A percentile compares a stretch with the other conserved stretches of the same genome.
These are phyloP conservation scores for Apiotrichum domesticum DNA, from an alignment of 1,284 basidiomycete species.

Conservation along the genomic window DNA sequence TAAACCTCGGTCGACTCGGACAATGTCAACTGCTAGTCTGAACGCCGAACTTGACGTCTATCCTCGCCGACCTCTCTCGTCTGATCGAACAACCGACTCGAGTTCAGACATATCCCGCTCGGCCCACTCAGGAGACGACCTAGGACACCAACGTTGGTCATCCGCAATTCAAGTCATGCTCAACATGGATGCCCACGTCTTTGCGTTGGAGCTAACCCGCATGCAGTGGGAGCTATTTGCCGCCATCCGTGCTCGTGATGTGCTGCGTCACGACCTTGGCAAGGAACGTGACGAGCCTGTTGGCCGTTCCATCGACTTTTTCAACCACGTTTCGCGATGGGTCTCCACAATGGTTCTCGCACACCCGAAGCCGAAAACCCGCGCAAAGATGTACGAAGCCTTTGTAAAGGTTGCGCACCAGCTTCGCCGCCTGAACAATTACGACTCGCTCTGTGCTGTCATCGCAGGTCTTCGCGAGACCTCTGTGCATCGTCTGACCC, in stretches of 20 bases:
- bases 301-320: conserved; percentile 38
- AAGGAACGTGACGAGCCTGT: conserved; percentile 41
- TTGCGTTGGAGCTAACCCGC: conserved; percentile 44
- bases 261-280: conserved; percentile 44
- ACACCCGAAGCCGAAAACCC: conserved; percentile 40
- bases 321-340: conserved; percentile 46
- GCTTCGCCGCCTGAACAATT: conserved; percentile 46
- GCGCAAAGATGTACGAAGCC: conserved; percentile 42
- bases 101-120: conserved; percentile 11
- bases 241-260: conserved; percentile 40
- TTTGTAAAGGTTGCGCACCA: conserved; percentile 42
- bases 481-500: conserved; percentile 37
- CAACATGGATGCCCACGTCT: conserved; percentile 27
- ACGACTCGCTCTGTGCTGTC: conserved; percentile 43
- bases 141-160: conserved; percentile 12
- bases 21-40: conserved; percentile 18
- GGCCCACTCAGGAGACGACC: conserved; percentile 6
- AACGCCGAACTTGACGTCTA: conserved; percentile 6
- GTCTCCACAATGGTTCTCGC: conserved; percentile 45
- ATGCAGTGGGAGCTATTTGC: conserved; percentile 44
- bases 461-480: conserved; percentile 43
- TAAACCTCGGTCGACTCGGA: conserved; percentile 5
- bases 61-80: neutral
- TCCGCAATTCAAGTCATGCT: conserved; percentile 13
- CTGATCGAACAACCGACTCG: conserved; percentile 6